Conservation (phyloP, 179 eudicot genomes). For the Actinidia arguta region DNA sequence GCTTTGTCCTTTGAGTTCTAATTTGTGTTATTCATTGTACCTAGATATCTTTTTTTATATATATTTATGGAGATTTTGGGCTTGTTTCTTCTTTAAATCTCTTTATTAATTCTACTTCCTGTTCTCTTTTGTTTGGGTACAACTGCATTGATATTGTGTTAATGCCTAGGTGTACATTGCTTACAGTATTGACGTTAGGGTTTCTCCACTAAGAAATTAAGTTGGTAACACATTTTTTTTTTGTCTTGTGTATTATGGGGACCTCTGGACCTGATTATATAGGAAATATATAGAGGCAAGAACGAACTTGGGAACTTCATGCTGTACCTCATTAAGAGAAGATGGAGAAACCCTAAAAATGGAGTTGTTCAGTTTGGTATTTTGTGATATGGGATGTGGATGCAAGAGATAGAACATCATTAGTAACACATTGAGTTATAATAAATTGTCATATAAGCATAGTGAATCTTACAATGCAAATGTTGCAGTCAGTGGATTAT, state of each 20-base stretch:
- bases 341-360: conserved; percentile 36
- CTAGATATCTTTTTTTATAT: not conserved
- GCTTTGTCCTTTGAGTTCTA: not conserved
- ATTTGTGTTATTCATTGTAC: conserved; percentile 6
- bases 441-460: too few relatives aligned
- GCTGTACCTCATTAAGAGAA: conserved; percentile 23
- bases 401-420: too few relatives aligned
- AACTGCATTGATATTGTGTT: not conserved
- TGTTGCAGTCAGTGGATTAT: too few relatives aligned
- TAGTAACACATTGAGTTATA: too few relatives aligned
- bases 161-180: not conserved
- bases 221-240: conserved; percentile 5
- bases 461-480: too few relatives aligned
- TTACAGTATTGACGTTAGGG: conserved; percentile 39
- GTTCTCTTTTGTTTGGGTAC: not conserved
- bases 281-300: not conserved
- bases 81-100: not conserved
- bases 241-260: not conserved
- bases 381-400: not conserved
- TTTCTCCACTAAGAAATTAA: conserved; percentile 14
- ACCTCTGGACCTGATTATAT: not conserved
- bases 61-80: conserved; percentile 5
- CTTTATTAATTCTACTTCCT: not conserved
- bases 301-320: conserved; percentile 38
- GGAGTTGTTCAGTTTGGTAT: not conserved